A percentile compares a stretch with the other conserved stretches of the same genome.
phyloP scores from a whole-genome alignment of 2,329 filamentous ascomycete genomes.

The Monilinia fructigena region DNA sequence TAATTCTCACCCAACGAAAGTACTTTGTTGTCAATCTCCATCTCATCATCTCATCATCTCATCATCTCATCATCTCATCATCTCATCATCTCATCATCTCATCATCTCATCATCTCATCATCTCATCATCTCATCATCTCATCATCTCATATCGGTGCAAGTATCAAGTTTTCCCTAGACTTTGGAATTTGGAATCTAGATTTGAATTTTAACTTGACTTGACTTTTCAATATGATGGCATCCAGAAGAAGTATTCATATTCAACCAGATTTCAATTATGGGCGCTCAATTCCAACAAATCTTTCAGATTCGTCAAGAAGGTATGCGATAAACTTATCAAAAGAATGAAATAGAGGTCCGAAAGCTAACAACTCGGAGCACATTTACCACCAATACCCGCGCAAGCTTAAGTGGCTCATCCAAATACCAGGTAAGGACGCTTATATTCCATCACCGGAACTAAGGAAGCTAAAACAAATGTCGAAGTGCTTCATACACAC shows the following conservation, averaged over 20 bases:
- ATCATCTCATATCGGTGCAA: constrained; percentile 2
- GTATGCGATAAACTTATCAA: constrained; percentile 32
- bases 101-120: not conserved
- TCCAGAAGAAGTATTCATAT: constrained; percentile 39
- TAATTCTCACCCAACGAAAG: constrained; percentile 14
- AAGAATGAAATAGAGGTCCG: constrained; percentile 18
- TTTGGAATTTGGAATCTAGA: not conserved
- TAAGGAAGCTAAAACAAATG: constrained; percentile 35
- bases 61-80: not conserved
- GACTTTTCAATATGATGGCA: constrained; percentile 35
- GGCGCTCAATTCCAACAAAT: constrained; percentile 32
- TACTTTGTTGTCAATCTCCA: not conserved
- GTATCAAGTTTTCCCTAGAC: constrained; percentile 16
- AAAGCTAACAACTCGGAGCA: constrained; percentile 37
- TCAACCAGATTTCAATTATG: constrained; percentile 39
- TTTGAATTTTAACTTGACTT: no score
- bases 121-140: not conserved
- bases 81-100: not conserved
- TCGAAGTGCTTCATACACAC: constrained; percentile 37
- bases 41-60: not conserved
- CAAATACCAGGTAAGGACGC: constrained; percentile 38
- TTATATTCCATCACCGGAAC: constrained; percentile 25
- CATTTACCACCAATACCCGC: constrained; percentile 34
- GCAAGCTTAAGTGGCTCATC: constrained; percentile 35
- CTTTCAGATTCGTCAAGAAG: constrained; percentile 37